These are phyloP conservation scores for Auricularia sp. DNA, from an alignment of 768 basidiomycete genomes.

Conservation along the genomic window DNA sequence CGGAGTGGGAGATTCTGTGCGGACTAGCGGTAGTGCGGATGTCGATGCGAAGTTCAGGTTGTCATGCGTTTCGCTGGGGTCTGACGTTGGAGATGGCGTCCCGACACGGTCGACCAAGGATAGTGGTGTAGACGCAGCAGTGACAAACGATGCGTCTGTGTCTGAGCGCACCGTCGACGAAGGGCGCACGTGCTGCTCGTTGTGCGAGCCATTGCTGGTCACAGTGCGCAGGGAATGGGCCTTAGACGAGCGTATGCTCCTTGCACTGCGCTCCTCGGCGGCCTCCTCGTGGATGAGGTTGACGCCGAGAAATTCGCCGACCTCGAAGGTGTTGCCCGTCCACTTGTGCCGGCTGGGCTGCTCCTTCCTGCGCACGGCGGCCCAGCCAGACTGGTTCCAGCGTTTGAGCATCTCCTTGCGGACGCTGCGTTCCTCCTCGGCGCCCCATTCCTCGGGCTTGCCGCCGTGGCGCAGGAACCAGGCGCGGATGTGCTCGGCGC, in stretches of 20 bases:
- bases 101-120: constrained; percentile 1
- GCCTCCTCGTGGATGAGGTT: constrained; percentile 31
- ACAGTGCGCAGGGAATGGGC: constrained; percentile 18
- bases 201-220: constrained; percentile 13
- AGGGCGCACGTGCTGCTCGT: neutral
- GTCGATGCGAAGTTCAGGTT: neutral
- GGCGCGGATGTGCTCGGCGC: constrained; percentile 50
- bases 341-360: constrained; percentile 29
- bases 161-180: neutral
- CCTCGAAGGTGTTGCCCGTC: constrained; percentile 68
- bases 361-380: constrained; percentile 8
- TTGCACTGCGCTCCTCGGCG: constrained; percentile 6
- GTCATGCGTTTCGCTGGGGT: neutral
- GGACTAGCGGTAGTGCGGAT: neutral
- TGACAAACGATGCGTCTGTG: neutral
- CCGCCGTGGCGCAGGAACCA: constrained; percentile 61
- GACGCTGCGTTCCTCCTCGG: constrained; percentile 37
- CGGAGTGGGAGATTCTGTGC: constrained; percentile 1
- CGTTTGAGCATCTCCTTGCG: constrained; percentile 46
- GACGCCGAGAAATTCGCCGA: constrained; percentile 54
- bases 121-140: constrained; percentile 2
- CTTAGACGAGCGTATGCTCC: constrained; percentile 16
- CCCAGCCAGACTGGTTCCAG: constrained; percentile 60
- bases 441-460: constrained; percentile 54
- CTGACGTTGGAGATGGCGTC: neutral